These are phyloP conservation scores for Eimeria tenella DNA, from an alignment of 169 alveolate species.

Conservation along the genomic window DNA sequence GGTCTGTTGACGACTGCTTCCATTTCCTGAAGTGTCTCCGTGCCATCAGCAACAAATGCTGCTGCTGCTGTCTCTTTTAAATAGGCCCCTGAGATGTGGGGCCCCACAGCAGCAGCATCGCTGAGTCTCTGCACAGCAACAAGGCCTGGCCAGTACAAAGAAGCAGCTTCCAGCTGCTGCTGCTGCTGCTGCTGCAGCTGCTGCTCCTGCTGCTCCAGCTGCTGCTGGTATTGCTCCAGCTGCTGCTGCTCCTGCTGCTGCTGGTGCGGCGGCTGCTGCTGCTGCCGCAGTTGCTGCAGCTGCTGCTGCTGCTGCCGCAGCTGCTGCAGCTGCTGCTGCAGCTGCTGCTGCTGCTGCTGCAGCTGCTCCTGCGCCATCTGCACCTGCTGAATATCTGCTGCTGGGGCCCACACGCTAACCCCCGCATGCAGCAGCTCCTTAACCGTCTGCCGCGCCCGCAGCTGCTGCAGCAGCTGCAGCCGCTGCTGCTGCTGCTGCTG, in stretches of 20 bases:
- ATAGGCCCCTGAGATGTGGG: neutral
- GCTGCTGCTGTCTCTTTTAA: constrained; percentile 5
- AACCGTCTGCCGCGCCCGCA: neutral
- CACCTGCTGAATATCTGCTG: constrained; percentile 13
- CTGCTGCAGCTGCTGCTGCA: neutral
- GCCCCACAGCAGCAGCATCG: constrained; percentile 63
- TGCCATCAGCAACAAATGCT: constrained; percentile 55
- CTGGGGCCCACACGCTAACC: neutral
- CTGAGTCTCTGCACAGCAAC: constrained; percentile 30
- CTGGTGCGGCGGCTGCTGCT: constrained; percentile 3
- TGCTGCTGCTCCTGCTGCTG: neutral
- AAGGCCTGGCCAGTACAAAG: neutral
- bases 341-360: neutral
- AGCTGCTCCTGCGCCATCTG: neutral
- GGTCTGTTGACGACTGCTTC: constrained; percentile 16
- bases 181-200: neutral
- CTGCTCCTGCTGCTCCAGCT: neutral
- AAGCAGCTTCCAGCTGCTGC: neutral
- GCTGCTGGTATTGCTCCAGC: neutral
- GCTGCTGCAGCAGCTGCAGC: neutral
- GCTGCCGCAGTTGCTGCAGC: neutral
- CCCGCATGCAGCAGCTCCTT: neutral
- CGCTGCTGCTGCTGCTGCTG: neutral
- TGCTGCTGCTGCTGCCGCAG: neutral
- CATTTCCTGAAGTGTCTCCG: constrained; percentile 42